A percentile compares a stretch with the other conserved stretches of the same genome.
Conservation (phyloP, 768 basidiomycete genomes). For the Cystofilobasidium ferigula region DNA sequence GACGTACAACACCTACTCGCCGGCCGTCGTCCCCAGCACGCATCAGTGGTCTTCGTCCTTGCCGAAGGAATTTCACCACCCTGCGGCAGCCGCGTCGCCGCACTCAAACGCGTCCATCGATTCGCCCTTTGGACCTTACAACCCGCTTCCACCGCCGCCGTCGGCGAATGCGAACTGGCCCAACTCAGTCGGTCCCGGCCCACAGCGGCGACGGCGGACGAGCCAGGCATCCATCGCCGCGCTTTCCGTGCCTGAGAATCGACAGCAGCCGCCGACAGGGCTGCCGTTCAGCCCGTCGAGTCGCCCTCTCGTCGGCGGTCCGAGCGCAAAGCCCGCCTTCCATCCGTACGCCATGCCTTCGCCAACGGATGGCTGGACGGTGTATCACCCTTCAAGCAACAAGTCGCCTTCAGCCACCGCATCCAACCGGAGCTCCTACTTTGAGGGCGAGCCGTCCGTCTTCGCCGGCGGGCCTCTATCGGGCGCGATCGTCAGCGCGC, state of each 20-base stretch:
- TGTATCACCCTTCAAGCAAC: neutral
- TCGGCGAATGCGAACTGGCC: neutral
- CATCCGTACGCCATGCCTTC: neutral
- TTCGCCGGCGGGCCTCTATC: neutral
- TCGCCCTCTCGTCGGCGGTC: neutral
- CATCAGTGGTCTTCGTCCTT: constrained; percentile 5
- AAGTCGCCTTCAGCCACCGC: neutral
- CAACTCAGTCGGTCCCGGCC: neutral
- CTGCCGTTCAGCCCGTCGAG: neutral
- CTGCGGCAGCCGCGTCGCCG: neutral
- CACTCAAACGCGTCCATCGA: neutral
- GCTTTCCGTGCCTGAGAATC: neutral
- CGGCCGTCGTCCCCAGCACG: neutral
- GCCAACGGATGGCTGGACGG: constrained; percentile 1
- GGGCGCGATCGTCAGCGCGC: neutral
- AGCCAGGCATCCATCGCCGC: neutral
- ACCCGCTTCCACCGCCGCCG: neutral
- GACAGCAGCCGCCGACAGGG: neutral
- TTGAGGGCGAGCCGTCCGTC: constrained; percentile 5
- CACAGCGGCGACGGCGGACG: neutral
- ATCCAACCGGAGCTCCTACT: neutral
- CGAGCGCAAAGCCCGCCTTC: neutral
- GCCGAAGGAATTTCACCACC: neutral
- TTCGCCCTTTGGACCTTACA: neutral
- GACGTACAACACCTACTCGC: neutral